These are phyloP conservation scores for Gynochthodes officinalis DNA, from an alignment of 257 asterid species.

Conservation along the genomic window DNA sequence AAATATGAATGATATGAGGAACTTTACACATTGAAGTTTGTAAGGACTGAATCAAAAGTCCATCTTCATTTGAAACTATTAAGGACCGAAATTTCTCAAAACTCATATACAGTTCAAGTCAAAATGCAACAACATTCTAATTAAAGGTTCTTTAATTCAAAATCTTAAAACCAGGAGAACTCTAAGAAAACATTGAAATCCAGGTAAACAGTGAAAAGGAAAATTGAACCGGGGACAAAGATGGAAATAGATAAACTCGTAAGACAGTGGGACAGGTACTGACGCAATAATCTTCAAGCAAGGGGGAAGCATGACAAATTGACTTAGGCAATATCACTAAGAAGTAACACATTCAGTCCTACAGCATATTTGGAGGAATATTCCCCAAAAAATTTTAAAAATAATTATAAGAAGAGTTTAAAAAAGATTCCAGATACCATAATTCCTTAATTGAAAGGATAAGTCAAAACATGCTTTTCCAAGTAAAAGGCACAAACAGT, in stretches of 20 bases:
- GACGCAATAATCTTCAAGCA: not conserved
- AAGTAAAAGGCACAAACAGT: not conserved
- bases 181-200: not conserved
- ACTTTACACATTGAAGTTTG: no score
- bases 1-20: not conserved
- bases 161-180: not conserved
- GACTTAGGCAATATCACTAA: not conserved
- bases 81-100: not conserved
- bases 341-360: not conserved
- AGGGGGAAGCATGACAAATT: not conserved
- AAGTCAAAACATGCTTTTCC: slow-evolving; percentile 10
- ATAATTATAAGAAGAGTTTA: slow-evolving; percentile 1
- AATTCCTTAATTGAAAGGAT: not conserved
- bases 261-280: slow-evolving; percentile 5
- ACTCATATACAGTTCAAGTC: not conserved
- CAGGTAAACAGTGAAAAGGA: not conserved
- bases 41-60: not conserved
- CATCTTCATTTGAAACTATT: not conserved
- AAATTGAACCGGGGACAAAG: not conserved
- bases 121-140: not conserved
- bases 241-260: not conserved
- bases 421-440: slow-evolving; percentile 14
- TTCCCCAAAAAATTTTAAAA: slow-evolving; percentile 9
- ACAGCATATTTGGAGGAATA: slow-evolving; percentile 14
- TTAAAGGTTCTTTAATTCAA: not conserved